Evolutionary conservation across 1,139 yeast species (phyloP).

Genomic region (Yamadazyma triangularis): DNA sequence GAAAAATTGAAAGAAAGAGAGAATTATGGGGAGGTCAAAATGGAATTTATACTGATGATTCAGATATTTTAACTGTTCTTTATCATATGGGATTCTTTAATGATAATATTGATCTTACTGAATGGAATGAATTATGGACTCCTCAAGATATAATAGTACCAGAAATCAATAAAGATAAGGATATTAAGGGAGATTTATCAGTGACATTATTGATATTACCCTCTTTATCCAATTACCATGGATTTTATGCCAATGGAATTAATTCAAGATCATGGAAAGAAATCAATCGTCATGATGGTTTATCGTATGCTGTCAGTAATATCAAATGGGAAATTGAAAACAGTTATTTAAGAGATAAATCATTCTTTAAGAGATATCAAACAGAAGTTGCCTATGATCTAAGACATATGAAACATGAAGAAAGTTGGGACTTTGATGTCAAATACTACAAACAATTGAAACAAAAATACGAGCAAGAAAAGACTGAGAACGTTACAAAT

Average conservation of each 20-base stretch:
- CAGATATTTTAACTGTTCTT: slow-evolving; percentile 72
- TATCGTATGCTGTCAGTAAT: slow-evolving; percentile 54
- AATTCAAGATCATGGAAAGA: slow-evolving; percentile 69
- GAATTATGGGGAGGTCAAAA: slow-evolving; percentile 85
- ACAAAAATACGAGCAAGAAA: slow-evolving; percentile 14
- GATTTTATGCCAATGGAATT: slow-evolving; percentile 62
- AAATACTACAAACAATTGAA: slow-evolving; percentile 24
- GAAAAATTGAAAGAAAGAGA: slow-evolving; percentile 37
- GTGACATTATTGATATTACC: slow-evolving; percentile 74
- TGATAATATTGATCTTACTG: slow-evolving; percentile 22
- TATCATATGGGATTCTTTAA: slow-evolving; percentile 68
- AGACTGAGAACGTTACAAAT: too few species aligned
- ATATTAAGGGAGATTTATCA: slow-evolving; percentile 50
- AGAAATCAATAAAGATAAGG: slow-evolving; percentile 18
- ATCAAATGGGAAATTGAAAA: slow-evolving; percentile 47
- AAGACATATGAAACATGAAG: slow-evolving; percentile 14
- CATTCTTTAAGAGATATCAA: slow-evolving; percentile 25
- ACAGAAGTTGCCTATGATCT: slow-evolving; percentile 24
- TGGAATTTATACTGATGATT: slow-evolving; percentile 83
- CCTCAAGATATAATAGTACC: slow-evolving; percentile 24
- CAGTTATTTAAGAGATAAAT: slow-evolving; percentile 25
- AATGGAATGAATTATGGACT: slow-evolving; percentile 34
- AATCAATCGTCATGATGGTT: slow-evolving; percentile 58
- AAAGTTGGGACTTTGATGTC: slow-evolving; percentile 33
- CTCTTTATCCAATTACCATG: slow-evolving; percentile 53